A percentile compares a stretch with the other conserved stretches of the same genome.
phyloP scores from a whole-genome alignment of 192 early-diverging fungal species.

The Umbelopsis vinacea region DNA sequence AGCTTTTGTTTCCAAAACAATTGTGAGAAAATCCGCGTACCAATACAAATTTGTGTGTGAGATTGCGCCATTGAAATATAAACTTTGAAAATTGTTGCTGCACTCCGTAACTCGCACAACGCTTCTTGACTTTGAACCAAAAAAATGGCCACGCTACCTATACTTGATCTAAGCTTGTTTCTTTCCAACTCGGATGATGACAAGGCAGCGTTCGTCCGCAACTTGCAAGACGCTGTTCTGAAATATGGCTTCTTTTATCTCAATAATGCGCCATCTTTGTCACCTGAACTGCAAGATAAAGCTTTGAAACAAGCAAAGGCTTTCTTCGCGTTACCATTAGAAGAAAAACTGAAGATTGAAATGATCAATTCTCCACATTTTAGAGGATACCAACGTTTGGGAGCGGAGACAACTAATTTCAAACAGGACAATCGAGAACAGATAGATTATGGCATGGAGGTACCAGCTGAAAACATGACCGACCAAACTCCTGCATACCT shows the following conservation, averaged over 20 bases:
- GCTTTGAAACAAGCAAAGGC: conserved; percentile 45
- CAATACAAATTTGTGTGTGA: background rate
- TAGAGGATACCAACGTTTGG: conserved; percentile 54
- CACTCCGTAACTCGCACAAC: background rate
- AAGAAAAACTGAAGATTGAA: conserved; percentile 58
- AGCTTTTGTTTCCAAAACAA: background rate
- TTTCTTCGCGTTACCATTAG: conserved; percentile 60
- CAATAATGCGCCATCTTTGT: conserved; percentile 26
- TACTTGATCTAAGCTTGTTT: conserved; percentile 20
- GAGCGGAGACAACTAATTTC: conserved; percentile 39
- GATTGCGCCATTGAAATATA: background rate
- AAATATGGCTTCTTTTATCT: conserved; percentile 51
- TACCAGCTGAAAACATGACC: conserved; percentile 23
- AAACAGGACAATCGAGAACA: conserved; percentile 56
- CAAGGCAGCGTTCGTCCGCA: conserved; percentile 25
- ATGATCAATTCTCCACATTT: conserved; percentile 62
- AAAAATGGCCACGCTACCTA: conserved; percentile 12
- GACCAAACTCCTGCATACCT: conserved; percentile 45
- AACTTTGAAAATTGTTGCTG: too few species aligned
- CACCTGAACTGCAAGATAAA: conserved; percentile 17
- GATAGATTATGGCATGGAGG: conserved; percentile 61
- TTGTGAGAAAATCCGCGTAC: background rate
- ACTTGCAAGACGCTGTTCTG: conserved; percentile 42
- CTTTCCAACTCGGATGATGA: background rate
- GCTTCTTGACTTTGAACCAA: background rate